phyloP scores from a whole-genome alignment of 2,329 filamentous ascomycete species.

The Gaeumannomyces tritici region DNA sequence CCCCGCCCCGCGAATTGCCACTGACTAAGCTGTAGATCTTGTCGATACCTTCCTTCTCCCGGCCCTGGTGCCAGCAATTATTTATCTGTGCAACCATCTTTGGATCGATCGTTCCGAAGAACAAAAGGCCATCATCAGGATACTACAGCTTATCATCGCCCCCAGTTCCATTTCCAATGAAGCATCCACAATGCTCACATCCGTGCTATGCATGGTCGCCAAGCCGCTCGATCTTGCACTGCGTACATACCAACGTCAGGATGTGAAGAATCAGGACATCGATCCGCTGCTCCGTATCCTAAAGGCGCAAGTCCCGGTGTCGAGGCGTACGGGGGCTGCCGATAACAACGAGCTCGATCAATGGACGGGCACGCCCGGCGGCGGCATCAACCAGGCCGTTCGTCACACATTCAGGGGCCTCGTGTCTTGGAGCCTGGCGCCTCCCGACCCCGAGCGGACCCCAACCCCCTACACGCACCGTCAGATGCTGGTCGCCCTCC shows the following conservation, averaged over 20 bases:
- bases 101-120: conserved; percentile 55
- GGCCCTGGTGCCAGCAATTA: conserved; percentile 63
- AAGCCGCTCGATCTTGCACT: conserved; percentile 59
- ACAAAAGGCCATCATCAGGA: conserved; percentile 58
- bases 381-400: conserved; percentile 47
- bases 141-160: conserved; percentile 63
- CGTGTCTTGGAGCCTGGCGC: conserved; percentile 56
- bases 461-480: conserved; percentile 64
- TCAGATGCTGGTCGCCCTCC: conserved; percentile 51
- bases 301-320: conserved; percentile 46
- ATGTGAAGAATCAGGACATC: conserved; percentile 59
- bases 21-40: conserved; percentile 40
- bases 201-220: conserved; percentile 63
- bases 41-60: conserved; percentile 75
- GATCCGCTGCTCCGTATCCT: conserved; percentile 60
- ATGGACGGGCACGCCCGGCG: conserved; percentile 49
- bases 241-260: conserved; percentile 53
- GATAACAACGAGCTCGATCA: conserved; percentile 58
- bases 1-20: background rate
- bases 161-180: conserved; percentile 63
- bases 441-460: conserved; percentile 38
- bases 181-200: conserved; percentile 59
- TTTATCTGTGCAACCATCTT: conserved; percentile 61
- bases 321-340: conserved; percentile 51
- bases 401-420: conserved; percentile 53